Evolutionary conservation across 192 early-diverging fungal genomes (phyloP).

Genomic region (Piromyces finnis): DNA sequence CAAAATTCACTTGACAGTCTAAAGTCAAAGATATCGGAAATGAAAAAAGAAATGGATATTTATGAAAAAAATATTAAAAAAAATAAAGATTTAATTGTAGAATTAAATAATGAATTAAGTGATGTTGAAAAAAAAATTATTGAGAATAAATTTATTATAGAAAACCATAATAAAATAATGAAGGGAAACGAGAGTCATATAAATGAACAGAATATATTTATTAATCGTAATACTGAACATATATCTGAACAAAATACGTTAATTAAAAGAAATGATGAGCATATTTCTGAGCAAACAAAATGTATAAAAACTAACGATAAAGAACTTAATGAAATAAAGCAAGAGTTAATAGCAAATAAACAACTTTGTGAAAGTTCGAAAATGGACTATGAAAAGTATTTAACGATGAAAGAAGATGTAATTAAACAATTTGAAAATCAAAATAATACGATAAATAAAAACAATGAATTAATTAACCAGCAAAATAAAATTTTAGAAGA

Average conservation of each 20-base stretch:
- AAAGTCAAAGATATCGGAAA: background rate
- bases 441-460: background rate
- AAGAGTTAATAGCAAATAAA: background rate
- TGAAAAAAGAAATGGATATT: background rate
- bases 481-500: background rate
- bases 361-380: background rate
- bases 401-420: background rate
- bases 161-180: background rate
- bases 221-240: background rate
- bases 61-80: background rate
- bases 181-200: background rate
- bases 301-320: background rate
- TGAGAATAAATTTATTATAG: background rate
- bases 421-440: background rate
- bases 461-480: background rate
- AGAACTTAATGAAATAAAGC: background rate
- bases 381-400: background rate
- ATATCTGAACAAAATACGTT: background rate
- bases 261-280: background rate
- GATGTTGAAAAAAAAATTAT: background rate
- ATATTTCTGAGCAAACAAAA: background rate
- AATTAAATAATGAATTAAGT: background rate
- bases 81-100: background rate
- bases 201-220: background rate
- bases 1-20: background rate